A percentile compares a stretch with the other conserved stretches of the same genome.
Evolutionary conservation across 2,329 filamentous ascomycete species (phyloP).

Genomic region (Stagonosporopsis cucurbitacearum): DNA sequence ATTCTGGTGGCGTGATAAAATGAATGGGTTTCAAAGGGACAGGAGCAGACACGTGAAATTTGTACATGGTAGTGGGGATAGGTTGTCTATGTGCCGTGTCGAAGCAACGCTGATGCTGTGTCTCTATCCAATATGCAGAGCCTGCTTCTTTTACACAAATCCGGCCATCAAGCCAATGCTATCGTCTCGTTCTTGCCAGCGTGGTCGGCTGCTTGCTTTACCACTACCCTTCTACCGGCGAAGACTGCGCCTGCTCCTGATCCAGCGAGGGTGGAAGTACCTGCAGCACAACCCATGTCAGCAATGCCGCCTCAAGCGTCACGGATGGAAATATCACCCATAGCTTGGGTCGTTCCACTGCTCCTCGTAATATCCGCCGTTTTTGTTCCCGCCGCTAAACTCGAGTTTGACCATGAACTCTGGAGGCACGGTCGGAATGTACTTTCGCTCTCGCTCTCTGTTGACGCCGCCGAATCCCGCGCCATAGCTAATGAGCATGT

Average conservation of each 20-base stretch:
- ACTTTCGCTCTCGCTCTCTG: constrained; percentile 88
- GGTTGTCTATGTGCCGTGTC: background rate
- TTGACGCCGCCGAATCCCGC: constrained; percentile 94
- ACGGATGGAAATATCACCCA: constrained; percentile 31
- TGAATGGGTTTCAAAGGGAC: too few species aligned
- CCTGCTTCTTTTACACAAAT: background rate
- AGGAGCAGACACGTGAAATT: too few species aligned
- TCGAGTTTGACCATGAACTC: constrained; percentile 93
- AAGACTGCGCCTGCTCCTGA: background rate
- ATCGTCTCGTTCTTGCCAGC: background rate
- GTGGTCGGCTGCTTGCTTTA: background rate
- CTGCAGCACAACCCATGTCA: constrained; percentile 4
- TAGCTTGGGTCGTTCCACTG: constrained; percentile 46
- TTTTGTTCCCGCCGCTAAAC: constrained; percentile 51
- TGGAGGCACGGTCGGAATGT: constrained; percentile 91
- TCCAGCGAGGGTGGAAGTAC: constrained; percentile 8
- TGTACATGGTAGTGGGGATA: too few species aligned
- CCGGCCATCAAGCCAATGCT: background rate
- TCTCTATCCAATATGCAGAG: constrained; percentile 5
- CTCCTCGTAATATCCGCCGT: constrained; percentile 38
- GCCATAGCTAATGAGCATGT: constrained; percentile 95
- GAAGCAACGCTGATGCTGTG: background rate
- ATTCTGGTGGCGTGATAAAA: too few species aligned
- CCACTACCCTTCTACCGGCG: background rate
- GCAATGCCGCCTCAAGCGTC: background rate